Evolutionary conservation across 1,284 basidiomycete species (phyloP).

Genomic region (Exsudoporus floridanus): DNA sequence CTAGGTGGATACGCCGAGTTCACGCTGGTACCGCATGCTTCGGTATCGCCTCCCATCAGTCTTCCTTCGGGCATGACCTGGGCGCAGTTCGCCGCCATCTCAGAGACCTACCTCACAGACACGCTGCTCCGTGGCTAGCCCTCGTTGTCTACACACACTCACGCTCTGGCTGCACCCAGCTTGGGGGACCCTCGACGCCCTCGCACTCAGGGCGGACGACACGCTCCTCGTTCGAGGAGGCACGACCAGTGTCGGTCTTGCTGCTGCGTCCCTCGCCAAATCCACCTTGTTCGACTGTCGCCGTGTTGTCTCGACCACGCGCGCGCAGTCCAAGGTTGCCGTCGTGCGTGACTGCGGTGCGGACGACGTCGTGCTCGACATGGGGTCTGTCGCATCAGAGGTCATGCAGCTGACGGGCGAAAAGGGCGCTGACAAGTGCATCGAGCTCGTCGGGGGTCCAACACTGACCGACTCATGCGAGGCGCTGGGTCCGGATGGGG

Average conservation of each 20-base stretch:
- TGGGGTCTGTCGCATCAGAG: slow-evolving; percentile 15
- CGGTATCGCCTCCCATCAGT: slow-evolving; percentile 24
- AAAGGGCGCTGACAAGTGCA: slow-evolving; percentile 22
- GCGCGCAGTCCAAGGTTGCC: slow-evolving; percentile 14
- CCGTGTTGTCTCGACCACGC: slow-evolving; percentile 23
- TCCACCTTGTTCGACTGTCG: slow-evolving; percentile 22
- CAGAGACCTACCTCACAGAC: slow-evolving; percentile 27
- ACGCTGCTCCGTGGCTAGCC: neutral
- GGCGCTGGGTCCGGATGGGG: slow-evolving; percentile 15
- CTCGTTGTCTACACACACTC: neutral
- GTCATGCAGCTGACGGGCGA: slow-evolving; percentile 21
- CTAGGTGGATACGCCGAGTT: slow-evolving; percentile 33
- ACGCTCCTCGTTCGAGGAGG: slow-evolving; percentile 27
- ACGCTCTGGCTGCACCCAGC: neutral
- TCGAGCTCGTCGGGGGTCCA: slow-evolving; percentile 26
- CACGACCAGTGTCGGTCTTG: slow-evolving; percentile 26
- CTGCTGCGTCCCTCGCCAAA: slow-evolving; percentile 23
- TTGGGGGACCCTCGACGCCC: slow-evolving; percentile 1
- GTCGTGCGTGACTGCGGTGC: slow-evolving; percentile 17
- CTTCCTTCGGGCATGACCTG: slow-evolving; percentile 23
- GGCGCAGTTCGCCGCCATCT: slow-evolving; percentile 28
- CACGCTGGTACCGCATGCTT: slow-evolving; percentile 27
- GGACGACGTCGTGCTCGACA: slow-evolving; percentile 25
- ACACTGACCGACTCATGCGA: slow-evolving; percentile 22
- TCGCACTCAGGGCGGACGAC: slow-evolving; percentile 17